Conservation (phyloP, 208 protist genomes). For the Crithidia sp. region DNA sequence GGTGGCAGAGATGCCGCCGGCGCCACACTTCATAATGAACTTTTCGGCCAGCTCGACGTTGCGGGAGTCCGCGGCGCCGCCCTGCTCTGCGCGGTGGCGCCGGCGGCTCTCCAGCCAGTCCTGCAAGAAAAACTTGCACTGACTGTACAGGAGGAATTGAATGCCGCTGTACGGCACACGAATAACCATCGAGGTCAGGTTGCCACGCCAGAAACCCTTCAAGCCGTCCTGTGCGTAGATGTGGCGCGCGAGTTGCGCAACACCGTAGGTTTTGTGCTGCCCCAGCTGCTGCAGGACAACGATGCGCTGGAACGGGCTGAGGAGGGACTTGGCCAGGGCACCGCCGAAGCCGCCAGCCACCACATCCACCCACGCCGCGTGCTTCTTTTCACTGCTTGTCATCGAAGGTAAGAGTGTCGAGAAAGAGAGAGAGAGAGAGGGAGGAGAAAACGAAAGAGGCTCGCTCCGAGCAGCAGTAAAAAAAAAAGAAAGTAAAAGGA, state of each 20-base stretch:
- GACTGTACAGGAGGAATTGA: constrained; percentile 84
- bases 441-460: not conserved
- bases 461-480: constrained; percentile 1
- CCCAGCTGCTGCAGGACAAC: constrained; percentile 88
- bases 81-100: constrained; percentile 12
- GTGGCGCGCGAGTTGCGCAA: constrained; percentile 44
- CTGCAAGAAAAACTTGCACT: constrained; percentile 84
- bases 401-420: not conserved
- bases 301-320: constrained; percentile 86
- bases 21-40: constrained; percentile 88
- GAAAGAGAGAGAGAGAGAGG: constrained; percentile 5
- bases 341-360: constrained; percentile 80
- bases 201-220: constrained; percentile 88
- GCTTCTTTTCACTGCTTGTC: constrained; percentile 68
- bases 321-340: constrained; percentile 77
- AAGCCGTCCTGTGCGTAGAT: constrained; percentile 70
- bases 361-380: constrained; percentile 81
- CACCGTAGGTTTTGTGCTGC: constrained; percentile 59
- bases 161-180: constrained; percentile 90
- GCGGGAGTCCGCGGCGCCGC: constrained; percentile 8
- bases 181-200: constrained; percentile 89
- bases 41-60: constrained; percentile 52
- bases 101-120: constrained; percentile 48
- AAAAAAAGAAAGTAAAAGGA: not conserved
- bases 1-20: constrained; percentile 83